phyloP scores from a whole-genome alignment of 2,329 filamentous ascomycete genomes.

The Nigrograna mackinnonii region DNA sequence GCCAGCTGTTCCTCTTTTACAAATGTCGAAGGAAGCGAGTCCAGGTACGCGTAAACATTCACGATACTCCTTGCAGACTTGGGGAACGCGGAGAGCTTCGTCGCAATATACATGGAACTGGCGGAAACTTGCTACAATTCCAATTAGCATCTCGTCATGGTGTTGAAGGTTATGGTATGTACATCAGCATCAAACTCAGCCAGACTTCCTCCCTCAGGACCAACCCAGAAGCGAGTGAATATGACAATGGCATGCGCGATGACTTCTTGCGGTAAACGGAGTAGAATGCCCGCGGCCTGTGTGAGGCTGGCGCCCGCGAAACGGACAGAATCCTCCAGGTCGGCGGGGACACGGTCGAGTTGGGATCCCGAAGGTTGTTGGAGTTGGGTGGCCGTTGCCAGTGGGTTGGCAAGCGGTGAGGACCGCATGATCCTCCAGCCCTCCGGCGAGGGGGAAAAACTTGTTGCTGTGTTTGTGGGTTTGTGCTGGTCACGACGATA shows the following conservation, averaged over 20 bases:
- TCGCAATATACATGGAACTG: conserved; percentile 76
- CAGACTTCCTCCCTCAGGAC: conserved; percentile 55
- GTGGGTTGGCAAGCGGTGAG: conserved; percentile 64
- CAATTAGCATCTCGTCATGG: conserved; percentile 10
- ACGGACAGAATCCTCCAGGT: conserved; percentile 73
- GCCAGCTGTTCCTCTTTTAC: conserved; percentile 43
- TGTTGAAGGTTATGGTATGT: conserved; percentile 41
- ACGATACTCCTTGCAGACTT: conserved; percentile 78
- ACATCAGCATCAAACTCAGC: conserved; percentile 60
- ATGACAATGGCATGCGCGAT: conserved; percentile 85
- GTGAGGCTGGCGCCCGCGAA: conserved; percentile 74
- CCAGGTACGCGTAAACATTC: conserved; percentile 83
- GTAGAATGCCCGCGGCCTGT: conserved; percentile 77
- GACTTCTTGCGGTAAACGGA: conserved; percentile 82
- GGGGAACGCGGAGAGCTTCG: conserved; percentile 80
- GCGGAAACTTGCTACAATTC: conserved; percentile 74
- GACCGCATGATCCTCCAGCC: conserved; percentile 35
- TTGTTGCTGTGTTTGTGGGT: too few relatives aligned
- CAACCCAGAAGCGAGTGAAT: conserved; percentile 79
- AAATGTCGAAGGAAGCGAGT: conserved; percentile 63
- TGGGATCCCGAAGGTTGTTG: conserved; percentile 59
- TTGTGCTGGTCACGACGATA: too few relatives aligned
- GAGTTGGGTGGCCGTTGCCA: conserved; percentile 74
- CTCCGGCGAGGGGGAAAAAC: too few relatives aligned
- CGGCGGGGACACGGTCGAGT: conserved; percentile 62